Evolutionary conservation across 768 basidiomycete species (phyloP), one percentile per base, ranked within the genome.

Genomic region (Chalciporus piperatus): DNA sequence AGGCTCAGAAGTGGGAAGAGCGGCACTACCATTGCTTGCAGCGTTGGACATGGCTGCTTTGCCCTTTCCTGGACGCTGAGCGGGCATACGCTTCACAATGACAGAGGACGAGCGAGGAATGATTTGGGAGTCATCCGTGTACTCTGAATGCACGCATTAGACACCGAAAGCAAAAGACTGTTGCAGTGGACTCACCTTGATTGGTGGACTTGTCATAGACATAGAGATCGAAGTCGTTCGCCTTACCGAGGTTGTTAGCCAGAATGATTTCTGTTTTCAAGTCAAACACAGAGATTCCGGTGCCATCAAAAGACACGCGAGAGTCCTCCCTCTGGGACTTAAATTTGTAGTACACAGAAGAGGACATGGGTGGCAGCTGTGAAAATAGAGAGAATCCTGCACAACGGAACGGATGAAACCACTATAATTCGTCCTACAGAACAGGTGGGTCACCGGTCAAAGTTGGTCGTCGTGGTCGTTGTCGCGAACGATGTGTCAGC

Each of bases 331-430:
- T 91, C 70, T 92, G 87, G 59, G 93, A 93, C 70, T 85, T 91
- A 86, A 97, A 99, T 75, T 88, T 89, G 85, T 96, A 98, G 75
- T 93, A 97, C 69, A 98, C 92, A 73, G 92, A 93, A 66, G 94
- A 96, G 64, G 90, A 83, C 91, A 88, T 88, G 56, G 48, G 27
- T 27, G 47, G 58, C 54, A 59, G 39, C 38, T 52, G 51, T 42
- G 48, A 41, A 45, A 42, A 45, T 37, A 49, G 47, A n/a, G 47
- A 56, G 57, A 35, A 22, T 11, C 27, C 41, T 52, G 55, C 48
- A 60, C 56, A 56, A 52, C 23, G 55, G 56, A 57, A 55, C 19
- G 35, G n/a, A 37, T 30, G 54, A 39, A 51, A 50, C 48, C 37
- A 59, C 47, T 63, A 59, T 57, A 62, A 55, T 54, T 56, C 40